Conservation (phyloP, 164 flowering plant genomes). For the Chimonanthus praecox region DNA sequence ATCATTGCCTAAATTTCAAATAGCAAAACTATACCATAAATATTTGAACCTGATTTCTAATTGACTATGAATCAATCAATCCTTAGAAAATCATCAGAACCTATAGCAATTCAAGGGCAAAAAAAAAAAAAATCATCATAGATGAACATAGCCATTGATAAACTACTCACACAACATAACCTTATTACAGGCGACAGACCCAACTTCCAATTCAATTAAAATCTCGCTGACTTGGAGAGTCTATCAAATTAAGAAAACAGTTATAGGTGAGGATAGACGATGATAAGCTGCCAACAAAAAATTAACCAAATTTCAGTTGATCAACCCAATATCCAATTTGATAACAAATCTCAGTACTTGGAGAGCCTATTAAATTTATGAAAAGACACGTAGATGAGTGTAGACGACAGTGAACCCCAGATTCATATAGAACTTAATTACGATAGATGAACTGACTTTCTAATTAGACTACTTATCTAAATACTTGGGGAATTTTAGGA, state of each 20-base stretch:
- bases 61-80: neutral
- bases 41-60: neutral
- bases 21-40: neutral
- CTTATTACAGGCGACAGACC: neutral
- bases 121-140: neutral
- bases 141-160: neutral
- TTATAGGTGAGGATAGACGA: no score
- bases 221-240: neutral
- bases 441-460: neutral
- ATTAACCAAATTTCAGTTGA: neutral
- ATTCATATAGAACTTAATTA: no score
- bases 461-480: neutral
- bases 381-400: no score
- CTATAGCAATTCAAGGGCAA: no score
- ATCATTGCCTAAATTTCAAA: conserved; percentile 14
- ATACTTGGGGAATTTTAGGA: neutral
- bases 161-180: neutral
- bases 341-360: neutral
- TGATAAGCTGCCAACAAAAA: no score
- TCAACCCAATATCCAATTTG: neutral
- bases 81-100: neutral
- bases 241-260: neutral
- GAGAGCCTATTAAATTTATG: neutral
- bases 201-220: no score
- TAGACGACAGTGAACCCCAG: no score